phyloP scores from a whole-genome alignment of 2,329 filamentous ascomycete genomes.

The Dothideomycetes sp. region DNA sequence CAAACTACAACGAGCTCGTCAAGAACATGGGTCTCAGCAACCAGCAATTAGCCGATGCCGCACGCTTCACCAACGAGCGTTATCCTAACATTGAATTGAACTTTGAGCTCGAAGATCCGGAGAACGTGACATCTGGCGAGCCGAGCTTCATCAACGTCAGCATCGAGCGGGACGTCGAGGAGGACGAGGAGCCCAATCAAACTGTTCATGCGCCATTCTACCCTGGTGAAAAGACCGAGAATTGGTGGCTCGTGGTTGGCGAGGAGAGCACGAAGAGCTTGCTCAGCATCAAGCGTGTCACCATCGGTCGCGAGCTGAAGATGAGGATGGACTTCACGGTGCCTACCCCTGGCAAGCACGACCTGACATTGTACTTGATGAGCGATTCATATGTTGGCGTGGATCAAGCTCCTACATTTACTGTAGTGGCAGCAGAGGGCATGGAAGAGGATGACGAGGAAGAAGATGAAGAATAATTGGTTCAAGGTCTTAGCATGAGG shows the following conservation, averaged over 20 bases:
- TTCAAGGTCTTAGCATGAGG: too few species aligned
- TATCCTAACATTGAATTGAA: conserved; percentile 93
- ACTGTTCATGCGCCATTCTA: conserved; percentile 94
- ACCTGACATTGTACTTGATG: conserved; percentile 88
- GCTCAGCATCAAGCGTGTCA: conserved; percentile 88
- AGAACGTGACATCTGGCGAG: conserved; percentile 67
- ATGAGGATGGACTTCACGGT: conserved; percentile 81
- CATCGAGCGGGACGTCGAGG: conserved; percentile 69
- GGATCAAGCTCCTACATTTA: conserved; percentile 88
- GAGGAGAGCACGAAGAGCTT: conserved; percentile 82
- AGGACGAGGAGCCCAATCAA: conserved; percentile 63
- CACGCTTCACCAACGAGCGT: conserved; percentile 88
- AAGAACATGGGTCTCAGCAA: conserved; percentile 70
- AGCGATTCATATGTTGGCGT: conserved; percentile 95
- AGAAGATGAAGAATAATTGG: conserved; percentile 45
- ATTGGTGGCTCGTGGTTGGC: conserved; percentile 96
- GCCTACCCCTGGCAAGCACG: conserved; percentile 70
- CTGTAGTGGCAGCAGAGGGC: conserved; percentile 73
- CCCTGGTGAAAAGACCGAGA: conserved; percentile 83
- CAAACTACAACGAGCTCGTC: conserved; percentile 66
- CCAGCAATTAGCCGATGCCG: conserved; percentile 75
- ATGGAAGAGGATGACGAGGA: conserved; percentile 94
- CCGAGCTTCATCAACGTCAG: conserved; percentile 74
- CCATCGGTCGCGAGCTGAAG: conserved; percentile 67
- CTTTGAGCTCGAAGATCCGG: conserved; percentile 72